Base-by-base conservation (phyloP, 768 basidiomycete species). In the Mycena alexandri region DNA sequence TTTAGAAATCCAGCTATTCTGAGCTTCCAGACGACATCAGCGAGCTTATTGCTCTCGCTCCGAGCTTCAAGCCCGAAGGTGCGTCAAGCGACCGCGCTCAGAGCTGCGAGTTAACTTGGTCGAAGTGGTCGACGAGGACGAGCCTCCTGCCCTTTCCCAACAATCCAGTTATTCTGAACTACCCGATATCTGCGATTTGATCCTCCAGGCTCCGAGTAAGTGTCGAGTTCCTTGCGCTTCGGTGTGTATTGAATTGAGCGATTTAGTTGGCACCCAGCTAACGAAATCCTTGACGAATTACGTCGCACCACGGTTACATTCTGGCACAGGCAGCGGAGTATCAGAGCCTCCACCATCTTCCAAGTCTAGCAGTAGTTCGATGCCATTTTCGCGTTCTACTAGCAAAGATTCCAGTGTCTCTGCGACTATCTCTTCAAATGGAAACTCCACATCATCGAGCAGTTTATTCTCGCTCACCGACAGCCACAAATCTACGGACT, bases 1-100 rank as follows among this genome's bases (percentile, higher is more conserved):
- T 29, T n/a, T 47, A 75, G 75, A 67, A 74, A 43, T 69, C 75
- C 16, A 75, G 68, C 48, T 77, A 74, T 64, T 75, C 71, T 5
- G 50, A 72, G 21, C 74, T 75, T 25, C 71, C 72, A 29, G 76
- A 76, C 6, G 61, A 75, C 25, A 75, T 77, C 22, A 59, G 65
- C 16, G 61, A 63, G 10, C 63, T 71, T n/a, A 75, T 76, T 51
- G 29, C 63, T 21, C 25, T 46, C 47, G 57, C 41, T 3, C 29
- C 29, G 29, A 29, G 29, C 29, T 29, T 29, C 29, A 29, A 29
- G 29, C 29, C 29, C 29, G 51, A 43, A 33, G 11, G 54, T 55
- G 19, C 5, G 54, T 56, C 19, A 41, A 54, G 24, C 34, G 10
- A 53, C 34, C 34, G 3, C 6, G 34, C 6, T 38, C 34, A 24